Evolutionary conservation across 2,329 filamentous ascomycete species (phyloP).

Genomic region (Arthrobotrys sphaeroides): DNA sequence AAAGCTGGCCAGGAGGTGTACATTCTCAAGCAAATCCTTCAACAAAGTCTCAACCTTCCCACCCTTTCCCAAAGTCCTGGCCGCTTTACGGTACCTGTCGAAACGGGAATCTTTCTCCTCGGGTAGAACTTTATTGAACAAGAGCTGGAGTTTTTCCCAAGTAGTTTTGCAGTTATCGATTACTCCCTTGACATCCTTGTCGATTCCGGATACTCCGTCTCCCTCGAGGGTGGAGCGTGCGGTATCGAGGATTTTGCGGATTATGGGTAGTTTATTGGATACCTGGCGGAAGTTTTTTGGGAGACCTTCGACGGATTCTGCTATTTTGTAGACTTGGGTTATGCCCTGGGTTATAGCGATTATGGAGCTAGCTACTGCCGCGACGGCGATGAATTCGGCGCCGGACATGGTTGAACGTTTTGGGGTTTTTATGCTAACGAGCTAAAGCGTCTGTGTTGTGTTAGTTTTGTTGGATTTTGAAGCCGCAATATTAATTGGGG

Average conservation of each 20-base stretch:
- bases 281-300: slow-evolving; percentile 8
- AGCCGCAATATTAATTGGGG: too few relatives aligned
- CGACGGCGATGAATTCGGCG: slow-evolving; percentile 13
- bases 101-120: not conserved
- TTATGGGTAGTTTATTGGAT: not conserved
- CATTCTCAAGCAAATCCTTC: slow-evolving; percentile 18
- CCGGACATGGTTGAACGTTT: slow-evolving; percentile 23
- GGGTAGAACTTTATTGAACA: slow-evolving; percentile 22
- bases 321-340: not conserved
- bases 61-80: slow-evolving; percentile 18
- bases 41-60: slow-evolving; percentile 16
- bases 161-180: not conserved
- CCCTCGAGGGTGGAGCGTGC: not conserved
- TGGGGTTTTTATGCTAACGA: too few relatives aligned
- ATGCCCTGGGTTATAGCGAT: not conserved
- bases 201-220: not conserved
- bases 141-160: not conserved
- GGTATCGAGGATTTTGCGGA: slow-evolving; percentile 5
- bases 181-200: not conserved
- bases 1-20: not conserved
- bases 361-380: not conserved
- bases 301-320: not conserved
- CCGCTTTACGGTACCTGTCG: slow-evolving; percentile 18
- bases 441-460: too few relatives aligned
- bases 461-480: too few relatives aligned